Percentiles rank a stretch among this genome's conserved stretches.
phyloP scores from a whole-genome alignment of 2,329 filamentous ascomycete species.

The Leptodontidium sp. region DNA sequence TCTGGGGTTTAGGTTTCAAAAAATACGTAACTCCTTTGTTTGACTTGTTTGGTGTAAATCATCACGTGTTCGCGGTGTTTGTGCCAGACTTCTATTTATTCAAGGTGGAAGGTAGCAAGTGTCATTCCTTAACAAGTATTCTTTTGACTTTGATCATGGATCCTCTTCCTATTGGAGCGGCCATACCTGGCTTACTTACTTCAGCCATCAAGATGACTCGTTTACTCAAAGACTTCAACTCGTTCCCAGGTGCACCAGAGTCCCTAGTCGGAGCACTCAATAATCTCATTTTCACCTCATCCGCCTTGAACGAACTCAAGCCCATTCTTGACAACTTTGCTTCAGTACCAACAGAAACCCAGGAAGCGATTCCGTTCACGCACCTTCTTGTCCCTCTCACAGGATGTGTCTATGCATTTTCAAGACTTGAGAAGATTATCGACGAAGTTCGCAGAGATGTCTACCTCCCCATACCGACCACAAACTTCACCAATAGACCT shows the following conservation, averaged over 20 bases:
- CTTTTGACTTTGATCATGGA: neutral
- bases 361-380: too few species aligned
- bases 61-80: neutral
- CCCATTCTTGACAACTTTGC: neutral
- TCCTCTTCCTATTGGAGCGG: neutral
- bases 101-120: neutral
- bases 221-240: neutral
- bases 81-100: neutral
- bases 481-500: too few species aligned
- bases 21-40: neutral
- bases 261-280: neutral
- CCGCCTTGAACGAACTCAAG: neutral
- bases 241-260: neutral
- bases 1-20: conserved; percentile 4
- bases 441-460: too few species aligned
- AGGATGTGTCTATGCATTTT: neutral
- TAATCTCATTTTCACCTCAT: neutral
- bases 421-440: too few species aligned
- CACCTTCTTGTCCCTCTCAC: neutral
- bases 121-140: neutral
- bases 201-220: neutral
- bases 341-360: neutral
- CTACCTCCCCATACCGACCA: too few species aligned
- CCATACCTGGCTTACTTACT: neutral
- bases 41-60: neutral